Evolutionary conservation across 148 eudicot genomes (phyloP), one percentile per base, ranked within the genome.

Genomic region (Chenopodium berlandieri): DNA sequence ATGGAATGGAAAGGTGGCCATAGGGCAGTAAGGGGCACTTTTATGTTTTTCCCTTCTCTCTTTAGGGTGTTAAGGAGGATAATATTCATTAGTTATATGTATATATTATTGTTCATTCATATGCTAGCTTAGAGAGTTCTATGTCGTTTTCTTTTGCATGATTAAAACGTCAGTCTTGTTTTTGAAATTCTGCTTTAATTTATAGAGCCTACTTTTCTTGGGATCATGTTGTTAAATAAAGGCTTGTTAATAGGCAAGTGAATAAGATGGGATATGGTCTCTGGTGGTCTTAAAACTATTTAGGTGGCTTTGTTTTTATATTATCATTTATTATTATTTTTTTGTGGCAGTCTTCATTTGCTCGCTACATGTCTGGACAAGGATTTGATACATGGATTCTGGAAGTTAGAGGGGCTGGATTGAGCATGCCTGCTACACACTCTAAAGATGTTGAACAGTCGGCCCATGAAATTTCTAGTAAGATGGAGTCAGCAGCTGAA

Each of bases 321-420:
- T 20, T 50, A 30, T 76, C 60, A 32, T 37, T 63, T 9, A 8
- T 40, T 58, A 2, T 0, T 52, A 12, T 52, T 85, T 20, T 71
- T 76, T 52, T 25, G 44, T 73, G 88, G 90, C 91, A 96, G 98
- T 92, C 93, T 75, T 96, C 99, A 73, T 96, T 96, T 89, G 99
- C 99, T 73, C 99, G 98, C 75, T 82, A 91, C 85, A 96, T 96
- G 99, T 92, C 94, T 84, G 95, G 90, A 77, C 92, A 96, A 91
- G 99, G 99, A 85, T 96, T 90, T 88, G 99, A 96, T 86, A 96
- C 99, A 63, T 96, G 98, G 99, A 84, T 96, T 84, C 91, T 96
- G 75, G 99, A 96, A 87, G 93, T 94, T 84, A 88, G 99, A 87
- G 99, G 99, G 78, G 98, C 98, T 76, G 98, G 99, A 40, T 82